These are phyloP conservation scores for Asterella californica DNA, from an alignment of 225 moss, liverwort and hornwort species.

Conservation along the genomic window DNA sequence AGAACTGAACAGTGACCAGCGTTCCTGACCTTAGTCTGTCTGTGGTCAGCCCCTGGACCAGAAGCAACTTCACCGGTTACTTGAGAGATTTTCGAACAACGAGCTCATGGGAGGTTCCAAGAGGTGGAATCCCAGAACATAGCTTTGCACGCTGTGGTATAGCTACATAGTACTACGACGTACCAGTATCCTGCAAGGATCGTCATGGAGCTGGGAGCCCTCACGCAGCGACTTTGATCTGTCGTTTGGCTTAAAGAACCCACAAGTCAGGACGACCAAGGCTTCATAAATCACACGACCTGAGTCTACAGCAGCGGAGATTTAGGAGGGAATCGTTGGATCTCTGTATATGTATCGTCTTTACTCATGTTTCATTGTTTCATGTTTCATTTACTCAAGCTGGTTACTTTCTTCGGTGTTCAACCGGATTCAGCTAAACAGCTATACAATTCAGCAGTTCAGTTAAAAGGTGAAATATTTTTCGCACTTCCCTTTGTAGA, in stretches of 20 bases:
- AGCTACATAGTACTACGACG: neutral
- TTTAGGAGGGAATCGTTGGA: neutral
- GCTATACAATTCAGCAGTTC: neutral
- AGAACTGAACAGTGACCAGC: no score
- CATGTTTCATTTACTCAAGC: neutral
- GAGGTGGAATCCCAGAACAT: neutral
- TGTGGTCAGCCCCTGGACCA: slow-evolving; percentile 67
- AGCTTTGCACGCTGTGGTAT: neutral
- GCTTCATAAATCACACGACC: neutral
- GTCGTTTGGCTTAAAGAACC: neutral
- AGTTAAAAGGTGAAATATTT: neutral
- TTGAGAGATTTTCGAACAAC: slow-evolving; percentile 55
- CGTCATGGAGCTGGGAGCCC: neutral
- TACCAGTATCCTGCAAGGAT: neutral
- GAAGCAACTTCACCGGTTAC: slow-evolving; percentile 48
- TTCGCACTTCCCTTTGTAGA: neutral
- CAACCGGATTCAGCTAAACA: neutral
- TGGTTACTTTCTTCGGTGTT: neutral
- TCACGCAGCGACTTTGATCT: neutral
- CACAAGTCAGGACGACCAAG: neutral
- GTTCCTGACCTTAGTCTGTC: neutral
- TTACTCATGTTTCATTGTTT: no score
- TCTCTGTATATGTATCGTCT: neutral
- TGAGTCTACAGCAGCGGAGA: neutral
- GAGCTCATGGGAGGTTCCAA: slow-evolving; percentile 24